These are phyloP conservation scores for Cetraspora pellucida DNA, from an alignment of 192 early-diverging fungal species.

Conservation along the genomic window DNA sequence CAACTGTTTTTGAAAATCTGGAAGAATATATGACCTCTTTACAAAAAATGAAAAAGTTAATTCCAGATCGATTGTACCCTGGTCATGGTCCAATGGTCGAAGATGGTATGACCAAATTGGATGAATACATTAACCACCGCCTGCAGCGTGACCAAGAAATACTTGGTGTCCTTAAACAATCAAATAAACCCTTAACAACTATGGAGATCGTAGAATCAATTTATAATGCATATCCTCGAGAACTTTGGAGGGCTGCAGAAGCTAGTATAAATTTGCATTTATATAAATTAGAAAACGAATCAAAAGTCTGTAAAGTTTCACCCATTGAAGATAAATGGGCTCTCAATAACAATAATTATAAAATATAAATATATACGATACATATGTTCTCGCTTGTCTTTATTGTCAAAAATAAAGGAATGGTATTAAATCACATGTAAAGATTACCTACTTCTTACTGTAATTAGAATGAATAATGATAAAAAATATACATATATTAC, in stretches of 20 bases:
- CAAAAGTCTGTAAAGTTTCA: slow-evolving; percentile 36
- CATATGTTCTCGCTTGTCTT: too few relatives aligned
- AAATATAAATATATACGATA: too few relatives aligned
- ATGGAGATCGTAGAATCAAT: slow-evolving; percentile 58
- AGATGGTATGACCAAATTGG: slow-evolving; percentile 63
- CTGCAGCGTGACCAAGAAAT: slow-evolving; percentile 76
- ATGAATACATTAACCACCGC: slow-evolving; percentile 80
- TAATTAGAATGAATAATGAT: too few relatives aligned
- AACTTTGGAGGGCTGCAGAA: slow-evolving; percentile 55
- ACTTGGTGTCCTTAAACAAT: slow-evolving; percentile 45
- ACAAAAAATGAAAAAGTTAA: slow-evolving; percentile 45
- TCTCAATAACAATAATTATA: too few relatives aligned
- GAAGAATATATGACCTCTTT: slow-evolving; percentile 70
- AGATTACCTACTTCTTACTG: too few relatives aligned
- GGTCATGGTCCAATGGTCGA: slow-evolving; percentile 82
- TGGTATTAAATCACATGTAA: too few relatives aligned
- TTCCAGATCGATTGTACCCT: slow-evolving; percentile 46
- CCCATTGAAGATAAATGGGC: too few relatives aligned
- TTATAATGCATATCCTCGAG: slow-evolving; percentile 56
- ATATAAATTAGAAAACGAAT: slow-evolving; percentile 56
- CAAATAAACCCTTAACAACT: slow-evolving; percentile 35
- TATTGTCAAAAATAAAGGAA: too few relatives aligned
- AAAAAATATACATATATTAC: too few relatives aligned
- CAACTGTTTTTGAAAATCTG: slow-evolving; percentile 77
- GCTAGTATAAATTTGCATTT: slow-evolving; percentile 56